Conservation (phyloP, 192 early-diverging fungal species). For the Coemansia guatemalensis region DNA sequence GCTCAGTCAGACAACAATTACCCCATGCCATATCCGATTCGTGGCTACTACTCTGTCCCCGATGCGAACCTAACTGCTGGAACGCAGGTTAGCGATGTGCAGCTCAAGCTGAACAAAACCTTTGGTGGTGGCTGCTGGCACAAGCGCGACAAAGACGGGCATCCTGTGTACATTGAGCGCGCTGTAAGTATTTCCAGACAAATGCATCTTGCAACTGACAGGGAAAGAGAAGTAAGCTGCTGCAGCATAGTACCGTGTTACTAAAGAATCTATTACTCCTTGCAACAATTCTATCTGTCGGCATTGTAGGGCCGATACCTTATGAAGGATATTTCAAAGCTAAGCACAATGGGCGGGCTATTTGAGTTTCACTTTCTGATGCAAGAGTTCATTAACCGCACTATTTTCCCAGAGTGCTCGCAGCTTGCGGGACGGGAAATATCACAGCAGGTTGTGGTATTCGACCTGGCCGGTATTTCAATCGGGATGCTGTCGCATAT, state of each 20-base stretch:
- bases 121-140: slow-evolving; percentile 78
- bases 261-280: too few species aligned
- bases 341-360: slow-evolving; percentile 61
- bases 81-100: slow-evolving; percentile 61
- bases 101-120: slow-evolving; percentile 60
- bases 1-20: slow-evolving; percentile 57
- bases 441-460: slow-evolving; percentile 83
- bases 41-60: slow-evolving; percentile 62
- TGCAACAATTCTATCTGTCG: too few species aligned
- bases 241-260: background rate
- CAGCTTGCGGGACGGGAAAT: slow-evolving; percentile 63
- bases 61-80: slow-evolving; percentile 64
- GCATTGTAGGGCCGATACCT: slow-evolving; percentile 53
- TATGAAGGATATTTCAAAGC: slow-evolving; percentile 63
- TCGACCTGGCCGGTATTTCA: slow-evolving; percentile 88
- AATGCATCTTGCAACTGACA: too few species aligned
- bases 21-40: slow-evolving; percentile 65
- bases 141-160: slow-evolving; percentile 86
- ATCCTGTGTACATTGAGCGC: slow-evolving; percentile 90
- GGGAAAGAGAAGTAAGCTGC: background rate
- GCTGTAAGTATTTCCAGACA: slow-evolving; percentile 44
- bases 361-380: slow-evolving; percentile 68
- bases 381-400: slow-evolving; percentile 69
- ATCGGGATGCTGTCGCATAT: slow-evolving; percentile 66
- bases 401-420: slow-evolving; percentile 77